Percentiles rank a stretch among this genome's conserved stretches.
These are phyloP conservation scores for Arthrobotrys conoides DNA, from an alignment of 2,329 filamentous ascomycete genomes.

Conservation along the genomic window DNA sequence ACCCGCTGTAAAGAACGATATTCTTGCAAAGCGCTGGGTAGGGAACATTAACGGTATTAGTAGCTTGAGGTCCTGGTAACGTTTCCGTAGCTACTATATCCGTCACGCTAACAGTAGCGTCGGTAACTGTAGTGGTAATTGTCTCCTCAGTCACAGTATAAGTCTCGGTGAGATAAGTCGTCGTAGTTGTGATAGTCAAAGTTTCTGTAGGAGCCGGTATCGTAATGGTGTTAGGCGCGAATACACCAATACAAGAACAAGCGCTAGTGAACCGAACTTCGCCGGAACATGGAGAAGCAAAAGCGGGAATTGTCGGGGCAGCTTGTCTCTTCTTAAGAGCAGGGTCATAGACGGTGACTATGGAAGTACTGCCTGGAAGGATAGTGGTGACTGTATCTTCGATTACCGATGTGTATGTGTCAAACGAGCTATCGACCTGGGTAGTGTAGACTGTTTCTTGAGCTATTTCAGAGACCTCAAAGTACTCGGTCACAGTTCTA, in stretches of 20 bases:
- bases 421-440: not conserved
- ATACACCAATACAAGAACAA: conserved; percentile 64
- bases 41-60: conserved; percentile 22
- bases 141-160: conserved; percentile 1
- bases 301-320: conserved; percentile 59
- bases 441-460: conserved; percentile 13
- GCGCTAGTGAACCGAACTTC: conserved; percentile 63
- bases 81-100: conserved; percentile 15
- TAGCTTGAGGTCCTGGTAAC: not conserved
- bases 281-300: conserved; percentile 64
- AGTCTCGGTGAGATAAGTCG: conserved; percentile 6
- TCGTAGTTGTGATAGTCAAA: conserved; percentile 7
- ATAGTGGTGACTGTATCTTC: conserved; percentile 1
- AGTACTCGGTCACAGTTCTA: conserved; percentile 21
- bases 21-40: conserved; percentile 23
- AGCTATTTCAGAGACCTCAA: not conserved
- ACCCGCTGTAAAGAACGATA: not conserved
- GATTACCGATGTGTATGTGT: conserved; percentile 15
- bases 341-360: conserved; percentile 9
- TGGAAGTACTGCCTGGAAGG: not conserved
- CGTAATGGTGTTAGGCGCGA: conserved; percentile 5
- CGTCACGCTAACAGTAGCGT: not conserved
- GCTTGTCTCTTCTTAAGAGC: conserved; percentile 38
- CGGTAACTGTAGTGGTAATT: not conserved
- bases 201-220: conserved; percentile 1